phyloP scores from a whole-genome alignment of 2,329 filamentous ascomycete genomes.

The Paradendryphiella salina region DNA sequence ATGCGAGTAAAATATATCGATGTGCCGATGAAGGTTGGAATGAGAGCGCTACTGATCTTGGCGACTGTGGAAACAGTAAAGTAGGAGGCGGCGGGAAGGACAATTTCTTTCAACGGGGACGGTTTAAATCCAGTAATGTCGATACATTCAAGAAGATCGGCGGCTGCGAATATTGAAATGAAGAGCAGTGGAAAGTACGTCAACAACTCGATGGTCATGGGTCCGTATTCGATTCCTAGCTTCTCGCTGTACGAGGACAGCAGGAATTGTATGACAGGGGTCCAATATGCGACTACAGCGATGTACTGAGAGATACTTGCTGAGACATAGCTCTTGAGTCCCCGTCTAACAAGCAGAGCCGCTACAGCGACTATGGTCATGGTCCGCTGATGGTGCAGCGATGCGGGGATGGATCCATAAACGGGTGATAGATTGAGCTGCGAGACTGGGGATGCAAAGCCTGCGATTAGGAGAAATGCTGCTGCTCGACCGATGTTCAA shows the following conservation, averaged over 20 bases:
- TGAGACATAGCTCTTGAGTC: constrained; percentile 56
- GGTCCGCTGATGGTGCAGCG: constrained; percentile 69
- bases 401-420: constrained; percentile 81
- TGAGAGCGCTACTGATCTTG: constrained; percentile 46
- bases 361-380: constrained; percentile 68
- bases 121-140: constrained; percentile 61
- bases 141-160: constrained; percentile 63
- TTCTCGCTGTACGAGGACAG: constrained; percentile 67
- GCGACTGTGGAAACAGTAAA: constrained; percentile 60
- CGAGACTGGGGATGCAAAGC: constrained; percentile 69
- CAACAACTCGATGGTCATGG: constrained; percentile 71
- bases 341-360: constrained; percentile 71
- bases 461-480: constrained; percentile 60
- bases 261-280: constrained; percentile 72
- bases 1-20: constrained; percentile 69
- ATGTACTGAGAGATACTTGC: constrained; percentile 58
- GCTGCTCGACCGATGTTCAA: constrained; percentile 41
- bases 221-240: constrained; percentile 72
- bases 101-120: constrained; percentile 63
- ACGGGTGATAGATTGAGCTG: constrained; percentile 80
- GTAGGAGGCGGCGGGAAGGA: constrained; percentile 68
- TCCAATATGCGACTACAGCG: constrained; percentile 74
- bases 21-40: constrained; percentile 61
- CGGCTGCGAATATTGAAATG: constrained; percentile 46
- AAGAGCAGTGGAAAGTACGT: constrained; percentile 64